These are phyloP conservation scores for Mycena amicta DNA, from an alignment of 768 basidiomycete genomes.

Conservation along the genomic window DNA sequence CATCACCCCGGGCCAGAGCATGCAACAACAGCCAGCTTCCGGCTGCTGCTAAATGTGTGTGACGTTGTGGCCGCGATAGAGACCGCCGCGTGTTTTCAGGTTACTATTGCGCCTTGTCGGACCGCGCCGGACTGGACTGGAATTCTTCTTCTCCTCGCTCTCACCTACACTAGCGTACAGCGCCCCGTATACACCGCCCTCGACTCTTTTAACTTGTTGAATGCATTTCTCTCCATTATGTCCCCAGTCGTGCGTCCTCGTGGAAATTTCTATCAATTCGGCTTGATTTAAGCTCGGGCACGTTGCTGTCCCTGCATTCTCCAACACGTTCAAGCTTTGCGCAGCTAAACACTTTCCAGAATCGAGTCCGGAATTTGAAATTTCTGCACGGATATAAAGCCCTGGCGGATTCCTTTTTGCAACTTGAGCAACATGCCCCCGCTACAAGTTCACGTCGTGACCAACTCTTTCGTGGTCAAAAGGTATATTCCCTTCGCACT, in stretches of 20 bases:
- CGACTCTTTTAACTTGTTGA: slow-evolving; percentile 24
- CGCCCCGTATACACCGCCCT: slow-evolving; percentile 23
- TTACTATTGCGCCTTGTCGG: slow-evolving; percentile 16
- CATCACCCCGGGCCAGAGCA: slow-evolving; percentile 62
- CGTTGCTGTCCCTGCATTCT: background rate
- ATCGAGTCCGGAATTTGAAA: no score
- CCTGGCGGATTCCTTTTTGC: background rate
- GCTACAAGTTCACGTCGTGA: slow-evolving; percentile 6
- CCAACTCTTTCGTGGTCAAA: slow-evolving; percentile 15
- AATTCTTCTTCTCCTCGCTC: slow-evolving; percentile 16
- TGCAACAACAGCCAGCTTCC: slow-evolving; percentile 54
- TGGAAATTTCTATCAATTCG: background rate
- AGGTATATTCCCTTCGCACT: background rate
- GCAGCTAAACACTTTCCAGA: background rate
- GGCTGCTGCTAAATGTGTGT: slow-evolving; percentile 57
- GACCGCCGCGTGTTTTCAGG: slow-evolving; percentile 2
- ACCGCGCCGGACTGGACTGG: slow-evolving; percentile 20
- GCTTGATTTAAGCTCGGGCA: background rate
- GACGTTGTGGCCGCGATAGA: background rate
- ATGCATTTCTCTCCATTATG: slow-evolving; percentile 23
- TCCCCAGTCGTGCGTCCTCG: slow-evolving; percentile 13
- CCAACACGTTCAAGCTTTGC: background rate
- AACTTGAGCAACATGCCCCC: background rate
- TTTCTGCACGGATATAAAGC: slow-evolving; percentile 16
- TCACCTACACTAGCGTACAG: slow-evolving; percentile 27